Evolutionary conservation across 23 red algal species (phyloP).

Genomic region (Gracilaria gracilis): DNA sequence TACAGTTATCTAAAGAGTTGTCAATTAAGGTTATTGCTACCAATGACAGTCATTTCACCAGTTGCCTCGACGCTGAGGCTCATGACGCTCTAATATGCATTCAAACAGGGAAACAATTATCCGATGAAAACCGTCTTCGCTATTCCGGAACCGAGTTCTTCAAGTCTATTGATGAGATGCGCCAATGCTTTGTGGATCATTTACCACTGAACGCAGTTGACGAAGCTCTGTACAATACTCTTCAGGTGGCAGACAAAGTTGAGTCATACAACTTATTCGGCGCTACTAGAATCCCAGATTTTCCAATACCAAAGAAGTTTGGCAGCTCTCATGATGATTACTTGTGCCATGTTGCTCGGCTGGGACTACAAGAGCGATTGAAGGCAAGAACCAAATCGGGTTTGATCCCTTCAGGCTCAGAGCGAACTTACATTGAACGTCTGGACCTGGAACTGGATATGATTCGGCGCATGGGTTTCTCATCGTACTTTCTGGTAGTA

Average conservation of each 20-base stretch:
- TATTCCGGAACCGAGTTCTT: slow-evolving; percentile 96
- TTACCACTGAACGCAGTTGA: slow-evolving; percentile 51
- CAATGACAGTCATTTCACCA: slow-evolving; percentile 97
- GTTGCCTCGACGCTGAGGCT: slow-evolving; percentile 73
- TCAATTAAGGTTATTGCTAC: slow-evolving; percentile 88
- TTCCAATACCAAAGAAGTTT: slow-evolving; percentile 72
- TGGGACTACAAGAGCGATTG: slow-evolving; percentile 40
- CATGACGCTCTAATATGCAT: slow-evolving; percentile 97
- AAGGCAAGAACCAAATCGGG: slow-evolving; percentile 17
- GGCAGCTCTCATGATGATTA: slow-evolving; percentile 49
- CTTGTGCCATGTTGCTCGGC: slow-evolving; percentile 45
- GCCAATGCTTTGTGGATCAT: slow-evolving; percentile 79
- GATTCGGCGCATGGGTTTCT: slow-evolving; percentile 85
- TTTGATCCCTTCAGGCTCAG: neutral
- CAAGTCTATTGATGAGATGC: slow-evolving; percentile 91
- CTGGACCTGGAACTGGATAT: slow-evolving; percentile 89
- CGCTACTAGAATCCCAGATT: slow-evolving; percentile 86
- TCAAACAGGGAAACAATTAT: slow-evolving; percentile 86
- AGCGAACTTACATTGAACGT: slow-evolving; percentile 74
- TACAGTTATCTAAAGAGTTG: slow-evolving; percentile 66
- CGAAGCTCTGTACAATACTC: slow-evolving; percentile 80
- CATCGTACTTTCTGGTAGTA: slow-evolving; percentile 96
- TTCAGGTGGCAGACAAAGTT: slow-evolving; percentile 84
- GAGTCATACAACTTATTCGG: slow-evolving; percentile 77
- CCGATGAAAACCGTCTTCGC: slow-evolving; percentile 82